Conservation (phyloP, 139 green algal species). For the Ostreobium quekettii region DNA sequence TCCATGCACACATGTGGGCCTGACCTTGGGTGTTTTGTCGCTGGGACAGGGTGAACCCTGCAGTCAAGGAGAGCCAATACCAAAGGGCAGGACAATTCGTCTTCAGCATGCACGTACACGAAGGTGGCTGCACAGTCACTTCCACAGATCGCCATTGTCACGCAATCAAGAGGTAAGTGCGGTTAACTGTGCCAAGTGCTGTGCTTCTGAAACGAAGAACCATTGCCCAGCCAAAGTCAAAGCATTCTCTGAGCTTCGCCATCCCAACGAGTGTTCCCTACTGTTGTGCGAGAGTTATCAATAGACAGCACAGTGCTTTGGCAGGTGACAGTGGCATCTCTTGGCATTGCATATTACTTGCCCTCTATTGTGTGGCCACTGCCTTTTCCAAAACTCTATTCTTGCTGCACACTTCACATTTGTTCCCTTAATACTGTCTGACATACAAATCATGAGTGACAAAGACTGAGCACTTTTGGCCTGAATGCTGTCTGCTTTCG, state of each 20-base stretch:
- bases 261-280: not conserved
- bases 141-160: slow-evolving; percentile 70
- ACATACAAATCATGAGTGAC: not conserved
- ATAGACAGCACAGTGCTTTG: not conserved
- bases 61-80: slow-evolving; percentile 48
- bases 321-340: not conserved
- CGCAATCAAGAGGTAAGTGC: slow-evolving; percentile 69
- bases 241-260: not conserved
- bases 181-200: not conserved
- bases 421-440: not conserved
- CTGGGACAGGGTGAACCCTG: slow-evolving; percentile 45
- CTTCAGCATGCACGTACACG: slow-evolving; percentile 70
- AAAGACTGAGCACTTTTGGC: not conserved
- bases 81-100: slow-evolving; percentile 43
- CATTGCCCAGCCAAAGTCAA: not conserved
- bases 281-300: not conserved
- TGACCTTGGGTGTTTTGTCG: not conserved
- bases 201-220: not conserved
- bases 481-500: not conserved
- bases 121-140: slow-evolving; percentile 92
- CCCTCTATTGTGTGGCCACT: too few species aligned
- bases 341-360: not conserved
- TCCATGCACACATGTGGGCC: too few species aligned
- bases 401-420: too few species aligned
- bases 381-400: too few species aligned